Base-by-base conservation (phyloP, 192 early-diverging fungal species). In the Chytriomyces sp. region DNA sequence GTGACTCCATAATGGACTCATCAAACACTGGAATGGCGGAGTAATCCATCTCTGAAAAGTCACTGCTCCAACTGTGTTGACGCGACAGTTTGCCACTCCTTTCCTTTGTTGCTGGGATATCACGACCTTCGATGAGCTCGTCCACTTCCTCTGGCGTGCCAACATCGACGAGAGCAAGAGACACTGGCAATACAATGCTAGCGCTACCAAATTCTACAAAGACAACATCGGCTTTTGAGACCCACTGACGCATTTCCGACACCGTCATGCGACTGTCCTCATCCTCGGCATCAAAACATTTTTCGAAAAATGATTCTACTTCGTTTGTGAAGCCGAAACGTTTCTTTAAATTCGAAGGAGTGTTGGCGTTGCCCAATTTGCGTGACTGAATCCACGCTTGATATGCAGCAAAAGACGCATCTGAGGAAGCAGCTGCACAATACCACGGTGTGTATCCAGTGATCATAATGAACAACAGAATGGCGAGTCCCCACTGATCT, bases 371-470 rank as follows among this genome's bases (percentile, higher is more conserved):
- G 57, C n/a, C n/a, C n/a, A 18, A 9, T 24, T 59, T 23, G 50
- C 62, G 24, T 18, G 7, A 10, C 28, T 76, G 16, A 9, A 76
- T n/a, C 75, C 75, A 76, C 7, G 11, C 16, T 24, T 64, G 43
- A 43, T 48, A 73, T 0, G 91, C 88, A 53, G 82, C 84, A 82
- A 93, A 96, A 23, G 91, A 87, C 7, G 91, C 86, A 72, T 97
- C 95, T 9, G 90, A 72, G 13, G 7, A 5, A 26, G 62, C 53
- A 57, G 2, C 53, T 6, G 86, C 78, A 53, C 79, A 71, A 50
- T 77, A 62, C 93, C 93, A 94, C 26, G 93, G 94, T 78, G 94
- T 95, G 46, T 89, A 86, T 68, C 91, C 92, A 82, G 92, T 93
- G 57, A 91, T 81, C 50, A 94, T 70, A 74, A 91, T 91, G 72